Base-by-base conservation (phyloP, 805 yeast species). In the Teunomyces panamensis region DNA sequence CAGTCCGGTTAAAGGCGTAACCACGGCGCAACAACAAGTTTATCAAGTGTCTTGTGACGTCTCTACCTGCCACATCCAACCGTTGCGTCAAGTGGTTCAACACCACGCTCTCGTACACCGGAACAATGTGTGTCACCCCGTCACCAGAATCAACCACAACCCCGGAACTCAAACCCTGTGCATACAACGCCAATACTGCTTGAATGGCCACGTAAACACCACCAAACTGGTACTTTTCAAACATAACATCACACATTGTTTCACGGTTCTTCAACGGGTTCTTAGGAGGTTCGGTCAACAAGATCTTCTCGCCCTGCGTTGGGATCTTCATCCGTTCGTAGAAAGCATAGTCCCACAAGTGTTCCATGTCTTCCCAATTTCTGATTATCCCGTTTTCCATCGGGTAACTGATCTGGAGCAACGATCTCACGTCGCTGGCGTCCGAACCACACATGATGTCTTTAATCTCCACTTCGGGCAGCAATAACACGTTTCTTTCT, bases 291-390 rank as follows among this genome's bases (percentile, higher is more conserved):
- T 94, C 99, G 1, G 99, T 94, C 52, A 94, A 74, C 56, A 94
- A 75, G 39, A 94, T 81, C 67, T 92, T 92, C 57, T 82, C 79
- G 43, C 91, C 95, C 30, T 65, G 64, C 5, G 88, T 77, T 63
- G 87, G 85, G 47, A 87, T 74, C 63, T 89, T 79, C 89, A 94
- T 85, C 62, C 87, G 81, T 58, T 92, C 96, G 71, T 86, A 87
- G 67, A 94, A 92, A 16, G 98, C 92, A 67, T 92, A 94, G 70
- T 94, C 96, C 99, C 99, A 94, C 51, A 94, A 76, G 59, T 91
- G 91, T 60, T 89, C 96, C 98, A 94, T 94, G 66, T 94, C 99
- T 59, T 91, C 96, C 99, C 99, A 94, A 68, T 91, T 89, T 63
- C 84, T 86, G 65, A 94, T 92, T 59, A 94, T 89, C 61, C 99